These are phyloP conservation scores for Tritrichomonas foetus DNA, from an alignment of 208 protist species.

Conservation along the genomic window DNA sequence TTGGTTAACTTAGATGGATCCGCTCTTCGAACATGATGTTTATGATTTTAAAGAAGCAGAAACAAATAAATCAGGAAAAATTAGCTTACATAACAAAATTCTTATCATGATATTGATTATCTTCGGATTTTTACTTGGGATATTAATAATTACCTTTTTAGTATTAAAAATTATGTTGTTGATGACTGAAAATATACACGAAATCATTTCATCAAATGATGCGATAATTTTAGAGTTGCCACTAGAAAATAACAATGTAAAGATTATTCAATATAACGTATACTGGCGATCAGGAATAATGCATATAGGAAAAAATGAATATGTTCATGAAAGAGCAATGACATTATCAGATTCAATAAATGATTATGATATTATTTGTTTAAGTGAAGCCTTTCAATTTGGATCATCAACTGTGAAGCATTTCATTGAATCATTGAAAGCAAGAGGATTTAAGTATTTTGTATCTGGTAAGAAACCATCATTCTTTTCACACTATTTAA, in stretches of 20 bases:
- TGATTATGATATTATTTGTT: constrained; percentile 27
- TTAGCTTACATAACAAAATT: too few species aligned
- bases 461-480: not conserved
- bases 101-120: too few species aligned
- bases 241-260: not conserved
- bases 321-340: not conserved
- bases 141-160: too few species aligned
- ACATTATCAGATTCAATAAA: not conserved
- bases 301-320: not conserved
- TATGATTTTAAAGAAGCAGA: too few species aligned
- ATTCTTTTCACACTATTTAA: not conserved
- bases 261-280: not conserved
- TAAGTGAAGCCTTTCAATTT: constrained; percentile 9
- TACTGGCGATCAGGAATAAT: not conserved
- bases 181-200: too few species aligned
- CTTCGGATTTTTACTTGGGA: too few species aligned
- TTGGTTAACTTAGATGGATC: too few species aligned
- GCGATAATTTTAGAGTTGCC: too few species aligned
- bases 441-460: not conserved
- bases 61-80: too few species aligned
- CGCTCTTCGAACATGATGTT: too few species aligned
- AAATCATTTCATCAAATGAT: too few species aligned
- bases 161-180: too few species aligned
- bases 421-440: not conserved
- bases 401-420: not conserved